Base-by-base conservation (phyloP, 768 basidiomycete genomes). In the Trametes coccinea region DNA sequence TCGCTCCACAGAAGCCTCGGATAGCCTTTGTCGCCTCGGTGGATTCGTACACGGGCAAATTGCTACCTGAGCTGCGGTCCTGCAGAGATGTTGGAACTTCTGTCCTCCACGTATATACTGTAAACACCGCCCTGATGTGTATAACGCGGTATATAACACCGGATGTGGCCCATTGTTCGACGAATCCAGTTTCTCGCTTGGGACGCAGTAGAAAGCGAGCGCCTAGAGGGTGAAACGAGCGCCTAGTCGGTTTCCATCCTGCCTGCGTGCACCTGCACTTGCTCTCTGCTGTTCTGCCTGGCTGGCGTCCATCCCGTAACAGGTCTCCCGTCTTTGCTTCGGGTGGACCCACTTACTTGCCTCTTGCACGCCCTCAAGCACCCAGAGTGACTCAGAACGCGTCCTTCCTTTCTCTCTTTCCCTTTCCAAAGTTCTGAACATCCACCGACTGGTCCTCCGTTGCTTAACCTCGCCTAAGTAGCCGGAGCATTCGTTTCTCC, bases 391-490 rank as follows among this genome's bases (percentile, higher is more conserved):
- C 62, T 47, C 60, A 62, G 66, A 67, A 72, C 71, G 71, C 63
- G 70, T 65, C 71, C 64, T 67, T 70, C 68, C 65, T 70, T 70
- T 65, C 54, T 13, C n/a, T 64, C 60, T 45, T 59, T 63, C 64
- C 51, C 41, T 64, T 69, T 63, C 53, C 58, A 50, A 57, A 46
- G 43, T 59, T 59, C 62, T 56, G 56, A 58, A 54, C 62, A 53
- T 52, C 61, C 53, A 54, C 65, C 62, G 61, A 59, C 60, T 57
- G 55, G 47, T 59, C 48, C 43, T 48, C 63, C 56, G 51, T 51
- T 61, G 43, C 53, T 59, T 47, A 51, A 59, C 61, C 61, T 61
- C 47, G 65, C 53, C 61, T 56, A 50, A 58, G 61, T 39, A 59
- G 44, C 51, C 53, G 64, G 64, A 61, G 64, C 61, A 62, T 56